Conservation (phyloP, 2,329 filamentous ascomycete species). For the Magnaporthales sp. region DNA sequence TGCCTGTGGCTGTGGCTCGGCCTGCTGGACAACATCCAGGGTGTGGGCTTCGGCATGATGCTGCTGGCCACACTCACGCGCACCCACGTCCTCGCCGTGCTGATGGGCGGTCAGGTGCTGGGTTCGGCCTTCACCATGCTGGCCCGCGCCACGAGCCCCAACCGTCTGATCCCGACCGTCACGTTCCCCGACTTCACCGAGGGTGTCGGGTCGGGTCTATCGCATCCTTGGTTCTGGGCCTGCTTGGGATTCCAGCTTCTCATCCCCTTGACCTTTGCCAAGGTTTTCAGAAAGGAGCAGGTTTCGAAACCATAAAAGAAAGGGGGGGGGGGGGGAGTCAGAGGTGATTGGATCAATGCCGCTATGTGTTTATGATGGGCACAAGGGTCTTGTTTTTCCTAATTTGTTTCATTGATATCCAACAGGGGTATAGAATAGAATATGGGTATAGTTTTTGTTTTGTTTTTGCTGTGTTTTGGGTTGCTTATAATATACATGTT, state of each 20-base stretch:
- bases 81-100: constrained; percentile 31
- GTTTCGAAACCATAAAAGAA: neutral
- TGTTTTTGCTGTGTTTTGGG: neutral
- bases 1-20: constrained; percentile 60
- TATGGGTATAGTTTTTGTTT: neutral
- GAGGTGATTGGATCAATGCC: too few species aligned
- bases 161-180: neutral
- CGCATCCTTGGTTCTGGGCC: constrained; percentile 1
- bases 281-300: neutral
- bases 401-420: neutral
- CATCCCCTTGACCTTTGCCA: neutral
- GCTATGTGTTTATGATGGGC: neutral
- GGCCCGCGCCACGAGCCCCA: neutral
- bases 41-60: constrained; percentile 60
- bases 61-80: constrained; percentile 56
- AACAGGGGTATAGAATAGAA: neutral
- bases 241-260: neutral
- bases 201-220: neutral
- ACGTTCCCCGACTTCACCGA: neutral
- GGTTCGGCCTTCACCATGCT: neutral
- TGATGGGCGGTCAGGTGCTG: neutral
- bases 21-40: constrained; percentile 55
- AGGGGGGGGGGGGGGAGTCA: too few species aligned
- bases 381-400: neutral
- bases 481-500: neutral